These are phyloP conservation scores for Sutorius australiensis DNA, from an alignment of 768 basidiomycete species.

Conservation along the genomic window DNA sequence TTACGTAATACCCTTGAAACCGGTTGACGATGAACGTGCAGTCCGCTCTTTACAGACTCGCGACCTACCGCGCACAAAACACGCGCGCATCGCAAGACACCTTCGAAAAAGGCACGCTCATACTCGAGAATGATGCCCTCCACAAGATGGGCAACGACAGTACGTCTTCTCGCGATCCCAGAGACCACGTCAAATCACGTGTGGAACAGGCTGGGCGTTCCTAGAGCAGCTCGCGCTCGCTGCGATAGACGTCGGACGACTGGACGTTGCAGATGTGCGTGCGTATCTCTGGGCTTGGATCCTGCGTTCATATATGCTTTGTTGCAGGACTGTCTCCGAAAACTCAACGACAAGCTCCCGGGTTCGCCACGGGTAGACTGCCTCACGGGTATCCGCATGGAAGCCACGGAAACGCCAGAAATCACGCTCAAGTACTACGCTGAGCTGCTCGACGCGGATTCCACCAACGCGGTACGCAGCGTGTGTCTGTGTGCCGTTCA, in stretches of 20 bases:
- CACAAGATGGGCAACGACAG: slow-evolving; percentile 56
- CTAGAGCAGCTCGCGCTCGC: slow-evolving; percentile 79
- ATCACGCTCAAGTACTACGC: slow-evolving; percentile 63
- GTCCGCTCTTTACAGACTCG: slow-evolving; percentile 48
- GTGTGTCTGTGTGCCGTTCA: not conserved
- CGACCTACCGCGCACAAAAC: slow-evolving; percentile 51
- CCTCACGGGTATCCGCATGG: slow-evolving; percentile 75
- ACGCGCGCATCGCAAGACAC: slow-evolving; percentile 53
- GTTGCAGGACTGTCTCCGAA: slow-evolving; percentile 41
- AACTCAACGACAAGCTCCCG: slow-evolving; percentile 65
- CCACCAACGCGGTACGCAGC: slow-evolving; percentile 64
- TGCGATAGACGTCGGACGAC: slow-evolving; percentile 67
- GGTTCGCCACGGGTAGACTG: slow-evolving; percentile 76
- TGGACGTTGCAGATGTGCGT: slow-evolving; percentile 74
- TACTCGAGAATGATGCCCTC: slow-evolving; percentile 47
- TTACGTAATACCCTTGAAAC: slow-evolving; percentile 1
- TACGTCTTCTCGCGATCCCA: slow-evolving; percentile 20
- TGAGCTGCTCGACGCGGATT: slow-evolving; percentile 54
- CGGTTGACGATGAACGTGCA: slow-evolving; percentile 41
- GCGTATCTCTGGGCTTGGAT: not conserved
- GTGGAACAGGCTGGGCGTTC: slow-evolving; percentile 65
- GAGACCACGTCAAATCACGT: not conserved
- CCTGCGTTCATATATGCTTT: slow-evolving; percentile 3
- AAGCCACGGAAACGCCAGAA: slow-evolving; percentile 57
- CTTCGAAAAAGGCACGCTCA: slow-evolving; percentile 47